Conservation (phyloP, 1,284 basidiomycete genomes). For the Apiotrichum sp. region DNA sequence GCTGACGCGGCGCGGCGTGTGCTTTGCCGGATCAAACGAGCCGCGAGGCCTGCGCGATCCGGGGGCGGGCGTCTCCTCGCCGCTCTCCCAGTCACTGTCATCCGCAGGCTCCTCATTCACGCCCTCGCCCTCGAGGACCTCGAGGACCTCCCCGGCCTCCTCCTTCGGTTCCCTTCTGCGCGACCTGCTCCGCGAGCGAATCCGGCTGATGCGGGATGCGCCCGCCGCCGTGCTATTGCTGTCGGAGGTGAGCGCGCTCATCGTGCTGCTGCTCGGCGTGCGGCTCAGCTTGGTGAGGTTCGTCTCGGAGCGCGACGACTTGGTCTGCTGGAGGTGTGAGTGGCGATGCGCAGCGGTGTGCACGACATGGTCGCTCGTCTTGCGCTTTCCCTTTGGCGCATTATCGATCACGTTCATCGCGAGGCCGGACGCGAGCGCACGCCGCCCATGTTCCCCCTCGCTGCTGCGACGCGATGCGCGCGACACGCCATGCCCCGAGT, state of each 20-base stretch:
- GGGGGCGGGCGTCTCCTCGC: constrained; percentile 12
- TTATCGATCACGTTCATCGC: constrained; percentile 36
- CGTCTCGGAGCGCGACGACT: constrained; percentile 4
- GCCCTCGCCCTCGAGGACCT: constrained; percentile 8
- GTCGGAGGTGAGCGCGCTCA: constrained; percentile 3
- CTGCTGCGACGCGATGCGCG: constrained; percentile 18
- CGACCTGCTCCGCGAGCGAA: too few species aligned
- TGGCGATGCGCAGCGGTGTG: not conserved
- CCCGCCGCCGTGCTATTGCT: not conserved
- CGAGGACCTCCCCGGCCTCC: constrained; percentile 1
- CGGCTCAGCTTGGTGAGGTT: constrained; percentile 6
- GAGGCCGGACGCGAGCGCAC: constrained; percentile 35
- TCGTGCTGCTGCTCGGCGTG: constrained; percentile 5
- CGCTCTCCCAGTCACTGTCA: constrained; percentile 14
- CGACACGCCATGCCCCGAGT: constrained; percentile 7
- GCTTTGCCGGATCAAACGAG: not conserved
- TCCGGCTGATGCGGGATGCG: too few species aligned
- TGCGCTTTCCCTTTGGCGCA: constrained; percentile 19
- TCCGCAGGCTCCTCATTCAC: not conserved
- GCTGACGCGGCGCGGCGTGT: not conserved
- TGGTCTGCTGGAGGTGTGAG: constrained; percentile 1
- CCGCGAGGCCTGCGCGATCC: not conserved
- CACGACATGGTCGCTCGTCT: constrained; percentile 7
- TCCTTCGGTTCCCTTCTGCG: not conserved
- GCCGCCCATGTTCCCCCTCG: constrained; percentile 34